phyloP scores from a whole-genome alignment of 2,329 filamentous ascomycete genomes.

The Scedosporium aurantiacum region DNA sequence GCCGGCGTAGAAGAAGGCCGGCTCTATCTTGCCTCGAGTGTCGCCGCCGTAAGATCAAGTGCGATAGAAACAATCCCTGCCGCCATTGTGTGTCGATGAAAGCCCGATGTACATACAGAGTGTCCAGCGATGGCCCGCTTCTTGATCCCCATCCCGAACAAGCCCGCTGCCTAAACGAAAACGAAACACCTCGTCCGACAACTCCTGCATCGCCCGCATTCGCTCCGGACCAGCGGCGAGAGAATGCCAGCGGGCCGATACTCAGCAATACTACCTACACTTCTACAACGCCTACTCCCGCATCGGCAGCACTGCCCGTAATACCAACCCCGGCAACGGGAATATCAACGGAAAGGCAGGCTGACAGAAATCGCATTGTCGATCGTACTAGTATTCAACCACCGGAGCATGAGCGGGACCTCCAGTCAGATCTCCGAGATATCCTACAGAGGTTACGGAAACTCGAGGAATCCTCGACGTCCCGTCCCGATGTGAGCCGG shows the following conservation, averaged over 20 bases:
- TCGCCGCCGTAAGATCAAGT: slow-evolving; percentile 33
- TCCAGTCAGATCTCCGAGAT: neutral
- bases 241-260: too few relatives aligned
- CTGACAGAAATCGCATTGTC: too few relatives aligned
- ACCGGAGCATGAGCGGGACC: neutral
- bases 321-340: too few relatives aligned
- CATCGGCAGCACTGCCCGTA: too few relatives aligned
- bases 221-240: neutral
- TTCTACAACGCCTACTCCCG: too few relatives aligned
- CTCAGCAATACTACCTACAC: too few relatives aligned
- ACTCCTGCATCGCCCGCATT: neutral
- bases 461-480: neutral
- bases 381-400: too few relatives aligned
- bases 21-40: slow-evolving; percentile 31
- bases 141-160: neutral
- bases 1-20: slow-evolving; percentile 19
- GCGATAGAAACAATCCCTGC: slow-evolving; percentile 30
- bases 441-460: neutral
- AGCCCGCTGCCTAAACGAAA: too few relatives aligned
- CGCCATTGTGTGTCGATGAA: slow-evolving; percentile 22
- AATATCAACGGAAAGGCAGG: too few relatives aligned
- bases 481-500: slow-evolving; percentile 3
- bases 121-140: neutral
- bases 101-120: slow-evolving; percentile 20
- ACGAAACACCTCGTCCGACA: too few relatives aligned